Evolutionary conservation across 148 eudicot genomes (phyloP).

Genomic region (Gaultheria prostrata): DNA sequence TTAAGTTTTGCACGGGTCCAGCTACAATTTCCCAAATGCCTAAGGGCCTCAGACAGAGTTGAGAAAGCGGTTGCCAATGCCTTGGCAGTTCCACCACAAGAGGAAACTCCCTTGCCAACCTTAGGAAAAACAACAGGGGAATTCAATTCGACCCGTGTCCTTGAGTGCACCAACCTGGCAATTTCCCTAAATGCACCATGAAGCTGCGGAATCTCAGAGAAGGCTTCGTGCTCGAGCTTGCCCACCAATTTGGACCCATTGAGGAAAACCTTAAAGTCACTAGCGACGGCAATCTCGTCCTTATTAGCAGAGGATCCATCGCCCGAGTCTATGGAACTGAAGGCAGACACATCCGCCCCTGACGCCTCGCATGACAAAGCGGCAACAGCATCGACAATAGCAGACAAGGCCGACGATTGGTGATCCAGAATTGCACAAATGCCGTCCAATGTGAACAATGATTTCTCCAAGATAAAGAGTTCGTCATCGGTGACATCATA

Average conservation of each 20-base stretch:
- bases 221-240: constrained; percentile 31
- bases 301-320: constrained; percentile 69
- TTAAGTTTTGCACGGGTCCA: constrained; percentile 35
- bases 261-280: constrained; percentile 74
- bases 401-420: constrained; percentile 33
- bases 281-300: constrained; percentile 69
- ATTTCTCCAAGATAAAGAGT: constrained; percentile 27
- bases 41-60: constrained; percentile 29
- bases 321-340: constrained; percentile 59
- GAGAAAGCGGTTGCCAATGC: constrained; percentile 27
- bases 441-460: constrained; percentile 40
- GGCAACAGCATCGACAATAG: constrained; percentile 49
- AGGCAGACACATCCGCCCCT: constrained; percentile 41
- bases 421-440: constrained; percentile 64
- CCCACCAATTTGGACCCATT: constrained; percentile 76
- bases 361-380: constrained; percentile 78
- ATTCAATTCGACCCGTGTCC: constrained; percentile 53
- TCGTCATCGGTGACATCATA: constrained; percentile 38
- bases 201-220: constrained; percentile 48
- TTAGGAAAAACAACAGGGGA: constrained; percentile 29
- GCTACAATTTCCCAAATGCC: constrained; percentile 52
- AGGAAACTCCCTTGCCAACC: constrained; percentile 23
- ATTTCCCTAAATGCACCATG: constrained; percentile 65
- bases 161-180: constrained; percentile 48
- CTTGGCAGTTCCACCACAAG: constrained; percentile 28